A percentile compares a stretch with the other conserved stretches of the same genome.
Evolutionary conservation across 116 monocot genomes (phyloP).

Genomic region (Dioscorea cayenensis): DNA sequence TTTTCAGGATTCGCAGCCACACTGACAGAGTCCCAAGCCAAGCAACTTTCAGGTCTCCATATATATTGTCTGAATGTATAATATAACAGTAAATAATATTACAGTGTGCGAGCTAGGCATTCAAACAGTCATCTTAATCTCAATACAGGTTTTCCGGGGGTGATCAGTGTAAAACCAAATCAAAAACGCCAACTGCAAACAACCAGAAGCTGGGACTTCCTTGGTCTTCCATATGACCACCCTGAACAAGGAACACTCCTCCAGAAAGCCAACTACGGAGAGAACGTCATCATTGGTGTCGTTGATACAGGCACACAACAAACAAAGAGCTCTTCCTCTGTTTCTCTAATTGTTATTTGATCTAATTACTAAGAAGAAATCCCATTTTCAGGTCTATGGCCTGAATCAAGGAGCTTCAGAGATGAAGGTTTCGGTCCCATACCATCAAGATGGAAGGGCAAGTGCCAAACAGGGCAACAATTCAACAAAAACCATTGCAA

Average conservation of each 20-base stretch:
- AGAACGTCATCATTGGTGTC: conserved; percentile 52
- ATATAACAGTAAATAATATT: too few relatives aligned
- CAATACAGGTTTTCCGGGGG: background rate
- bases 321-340: too few relatives aligned
- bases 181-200: conserved; percentile 12
- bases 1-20: conserved; percentile 22
- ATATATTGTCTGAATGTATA: too few relatives aligned
- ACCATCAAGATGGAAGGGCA: conserved; percentile 55
- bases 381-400: conserved; percentile 47
- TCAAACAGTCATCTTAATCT: too few relatives aligned
- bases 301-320: conserved; percentile 32
- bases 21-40: conserved; percentile 9
- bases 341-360: background rate
- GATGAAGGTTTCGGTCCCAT: conserved; percentile 32
- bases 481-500: conserved; percentile 31
- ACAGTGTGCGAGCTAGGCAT: too few relatives aligned
- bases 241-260: conserved; percentile 10
- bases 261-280: conserved; percentile 29
- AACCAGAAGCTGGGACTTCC: conserved; percentile 42
- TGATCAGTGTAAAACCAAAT: conserved; percentile 15
- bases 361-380: too few relatives aligned
- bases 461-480: conserved; percentile 19
- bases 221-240: conserved; percentile 5
- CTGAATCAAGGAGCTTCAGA: conserved; percentile 50
- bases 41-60: background rate